Conservation (phyloP, 331 rosid species). For the Quercus phellos region DNA sequence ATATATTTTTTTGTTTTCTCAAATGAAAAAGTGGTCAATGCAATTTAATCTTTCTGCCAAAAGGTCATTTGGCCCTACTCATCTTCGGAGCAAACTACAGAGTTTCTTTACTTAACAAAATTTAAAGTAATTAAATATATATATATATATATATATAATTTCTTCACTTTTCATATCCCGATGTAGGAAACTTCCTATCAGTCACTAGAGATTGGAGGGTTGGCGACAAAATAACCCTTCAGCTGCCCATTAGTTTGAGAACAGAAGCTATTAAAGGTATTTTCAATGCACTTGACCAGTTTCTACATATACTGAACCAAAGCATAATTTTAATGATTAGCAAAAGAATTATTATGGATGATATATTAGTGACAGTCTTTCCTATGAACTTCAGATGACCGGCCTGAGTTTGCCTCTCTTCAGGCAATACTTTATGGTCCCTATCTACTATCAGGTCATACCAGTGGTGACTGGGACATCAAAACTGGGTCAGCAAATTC, state of each 20-base stretch:
- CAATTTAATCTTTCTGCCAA: neutral
- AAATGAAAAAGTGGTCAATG: neutral
- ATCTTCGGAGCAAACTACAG: neutral
- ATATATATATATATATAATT: neutral
- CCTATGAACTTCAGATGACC: conserved; percentile 58
- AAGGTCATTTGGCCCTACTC: neutral
- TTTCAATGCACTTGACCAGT: neutral
- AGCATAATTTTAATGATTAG: neutral
- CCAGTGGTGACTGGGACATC: conserved; percentile 49
- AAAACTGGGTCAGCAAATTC: conserved; percentile 30
- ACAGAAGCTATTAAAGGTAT: conserved; percentile 69
- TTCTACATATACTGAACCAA: neutral
- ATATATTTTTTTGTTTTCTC: neutral
- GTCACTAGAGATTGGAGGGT: conserved; percentile 48
- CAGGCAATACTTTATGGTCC: conserved; percentile 84
- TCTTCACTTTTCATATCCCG: neutral
- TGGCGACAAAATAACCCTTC: conserved; percentile 51
- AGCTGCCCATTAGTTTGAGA: conserved; percentile 57
- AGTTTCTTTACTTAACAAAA: neutral
- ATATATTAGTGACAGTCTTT: conserved; percentile 17
- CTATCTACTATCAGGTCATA: conserved; percentile 66
- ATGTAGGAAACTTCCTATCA: conserved; percentile 53
- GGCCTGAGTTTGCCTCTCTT: conserved; percentile 51
- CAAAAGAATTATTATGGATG: neutral
- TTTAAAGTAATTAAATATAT: no score